Evolutionary conservation across 495 filamentous ascomycete genomes (phyloP), one percentile per base, ranked within the genome.

Genomic region (Neurospora cerealis): DNA sequence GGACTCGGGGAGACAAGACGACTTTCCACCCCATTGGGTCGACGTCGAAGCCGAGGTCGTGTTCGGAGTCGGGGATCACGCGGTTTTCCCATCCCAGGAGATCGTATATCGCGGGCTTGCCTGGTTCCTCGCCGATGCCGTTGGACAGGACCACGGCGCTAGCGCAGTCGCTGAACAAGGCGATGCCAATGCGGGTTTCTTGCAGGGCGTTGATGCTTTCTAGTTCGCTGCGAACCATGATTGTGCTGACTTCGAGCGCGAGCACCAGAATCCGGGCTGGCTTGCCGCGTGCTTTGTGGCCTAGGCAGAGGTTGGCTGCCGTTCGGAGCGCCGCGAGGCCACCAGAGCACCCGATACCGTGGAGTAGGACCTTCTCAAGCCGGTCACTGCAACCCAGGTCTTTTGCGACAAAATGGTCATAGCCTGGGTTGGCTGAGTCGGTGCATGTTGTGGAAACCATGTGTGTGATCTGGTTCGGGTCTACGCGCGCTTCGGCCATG

Each of bases 401-500:
- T 71, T 87, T 87, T 13, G 84, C 85, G 9, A 91, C 89, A 70
- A 83, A 89, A 74, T 90, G 87, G 79, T 91, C 90, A 76, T 88
- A 91, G 5, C 90, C 90, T 9, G 90, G 90, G 78, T 89, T 91
- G 34, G 89, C 90, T n/a, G 86, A 87, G 76, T 91, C 87, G 38
- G 90, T 92, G 72, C 88, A 89, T 28, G 90, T 91, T 0, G 90
- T 90, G 21, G 88, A 88, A 15, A 92, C 87, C 70, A 90, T 84
- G 77, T 92, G 90, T 32, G 90, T 92, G 71, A 92, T 87, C 11
- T 90, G 83, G 1, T 76, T 74, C 2, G 83, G 74, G 37, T 80
- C 81, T 11, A 88, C 79, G 19, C 83, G 81, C 44, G 87, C 85
- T 79, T 89, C 89, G 69, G 76, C 70, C n/a, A 92, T 81, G 0